These are phyloP conservation scores for Saturnispora diversa DNA, from an alignment of 805 yeast genomes.

Conservation along the genomic window DNA sequence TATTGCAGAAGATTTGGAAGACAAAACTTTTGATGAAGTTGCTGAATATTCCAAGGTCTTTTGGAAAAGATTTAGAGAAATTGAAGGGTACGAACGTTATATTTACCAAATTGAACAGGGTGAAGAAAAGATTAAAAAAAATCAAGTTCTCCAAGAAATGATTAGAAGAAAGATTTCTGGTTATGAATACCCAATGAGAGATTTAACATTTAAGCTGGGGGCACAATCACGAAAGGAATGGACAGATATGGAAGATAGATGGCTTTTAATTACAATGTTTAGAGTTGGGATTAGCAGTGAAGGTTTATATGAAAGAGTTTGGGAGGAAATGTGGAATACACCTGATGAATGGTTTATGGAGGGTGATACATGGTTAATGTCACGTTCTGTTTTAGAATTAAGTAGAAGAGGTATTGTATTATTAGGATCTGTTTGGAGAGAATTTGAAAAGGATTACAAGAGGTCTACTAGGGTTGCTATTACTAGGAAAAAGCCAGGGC, in stretches of 20 bases:
- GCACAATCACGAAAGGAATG: constrained; percentile 59
- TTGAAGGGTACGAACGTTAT: constrained; percentile 86
- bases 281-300: constrained; percentile 73
- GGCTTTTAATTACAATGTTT: constrained; percentile 70
- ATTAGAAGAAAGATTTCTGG: constrained; percentile 65
- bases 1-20: constrained; percentile 75
- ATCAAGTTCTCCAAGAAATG: constrained; percentile 67
- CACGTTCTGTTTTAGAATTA: constrained; percentile 69
- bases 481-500: not conserved
- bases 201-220: constrained; percentile 59
- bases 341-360: constrained; percentile 10
- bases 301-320: constrained; percentile 69
- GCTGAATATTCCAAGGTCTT: constrained; percentile 68
- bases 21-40: constrained; percentile 74
- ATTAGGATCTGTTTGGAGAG: constrained; percentile 66
- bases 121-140: constrained; percentile 67
- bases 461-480: not conserved
- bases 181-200: constrained; percentile 66
- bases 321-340: constrained; percentile 47
- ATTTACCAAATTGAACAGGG: constrained; percentile 78
- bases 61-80: constrained; percentile 70
- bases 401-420: constrained; percentile 76
- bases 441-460: constrained; percentile 36
- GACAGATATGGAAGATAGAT: constrained; percentile 87
- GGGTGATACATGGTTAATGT: constrained; percentile 71